Percentiles rank a stretch among this genome's conserved stretches.
Evolutionary conservation across 2,329 filamentous ascomycete species (phyloP).

Genomic region (Trichoderma atroviride): DNA sequence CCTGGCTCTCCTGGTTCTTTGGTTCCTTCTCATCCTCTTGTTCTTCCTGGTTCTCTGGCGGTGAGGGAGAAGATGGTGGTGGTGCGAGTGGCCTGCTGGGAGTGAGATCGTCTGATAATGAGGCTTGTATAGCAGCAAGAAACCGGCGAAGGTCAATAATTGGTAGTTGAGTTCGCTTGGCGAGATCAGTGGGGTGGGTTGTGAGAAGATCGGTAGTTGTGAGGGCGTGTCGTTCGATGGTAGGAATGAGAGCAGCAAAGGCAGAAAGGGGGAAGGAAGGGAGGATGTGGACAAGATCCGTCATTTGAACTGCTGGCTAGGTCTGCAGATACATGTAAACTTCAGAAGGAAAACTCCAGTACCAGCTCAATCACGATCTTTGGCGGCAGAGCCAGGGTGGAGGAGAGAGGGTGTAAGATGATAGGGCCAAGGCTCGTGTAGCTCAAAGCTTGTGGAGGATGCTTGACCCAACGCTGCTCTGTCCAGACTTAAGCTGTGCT

Average conservation of each 20-base stretch:
- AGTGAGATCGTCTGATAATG: slow-evolving; percentile 65
- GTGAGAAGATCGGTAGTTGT: slow-evolving; percentile 84
- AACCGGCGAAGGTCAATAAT: slow-evolving; percentile 78
- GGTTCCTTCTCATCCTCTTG: background rate
- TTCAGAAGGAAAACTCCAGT: background rate
- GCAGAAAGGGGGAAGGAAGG: slow-evolving; percentile 74
- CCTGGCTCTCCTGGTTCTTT: too few relatives aligned
- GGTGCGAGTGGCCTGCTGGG: slow-evolving; percentile 33
- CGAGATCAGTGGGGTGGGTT: slow-evolving; percentile 78
- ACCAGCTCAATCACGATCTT: background rate
- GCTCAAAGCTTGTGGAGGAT: background rate
- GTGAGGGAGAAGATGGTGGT: background rate
- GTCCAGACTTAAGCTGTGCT: background rate
- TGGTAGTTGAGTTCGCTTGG: slow-evolving; percentile 81
- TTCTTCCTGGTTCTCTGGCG: background rate
- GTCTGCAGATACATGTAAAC: background rate
- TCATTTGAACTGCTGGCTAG: slow-evolving; percentile 58
- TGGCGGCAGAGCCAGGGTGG: background rate
- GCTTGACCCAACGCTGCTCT: background rate
- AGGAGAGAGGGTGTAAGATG: slow-evolving; percentile 25
- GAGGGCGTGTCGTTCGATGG: slow-evolving; percentile 76
- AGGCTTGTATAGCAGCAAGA: slow-evolving; percentile 65
- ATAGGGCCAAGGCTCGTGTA: slow-evolving; percentile 17
- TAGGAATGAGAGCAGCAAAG: slow-evolving; percentile 75
- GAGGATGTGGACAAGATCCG: slow-evolving; percentile 80